A percentile compares a stretch with the other conserved stretches of the same genome.
These are phyloP conservation scores for Mentha longifolia DNA, from an alignment of 257 asterid genomes.

Conservation along the genomic window DNA sequence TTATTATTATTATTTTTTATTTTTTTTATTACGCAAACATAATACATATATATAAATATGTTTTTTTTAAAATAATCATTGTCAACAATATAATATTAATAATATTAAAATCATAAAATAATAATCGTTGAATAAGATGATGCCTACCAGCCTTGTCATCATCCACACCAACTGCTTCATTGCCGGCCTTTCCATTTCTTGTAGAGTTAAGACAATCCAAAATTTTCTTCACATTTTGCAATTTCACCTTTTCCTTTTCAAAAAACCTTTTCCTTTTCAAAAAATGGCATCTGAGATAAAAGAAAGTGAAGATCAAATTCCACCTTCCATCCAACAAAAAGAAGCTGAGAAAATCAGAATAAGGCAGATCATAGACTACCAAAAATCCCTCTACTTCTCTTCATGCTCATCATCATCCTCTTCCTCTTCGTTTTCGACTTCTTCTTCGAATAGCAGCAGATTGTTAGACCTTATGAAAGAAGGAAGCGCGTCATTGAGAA, in stretches of 20 bases:
- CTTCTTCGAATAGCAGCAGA: slow-evolving; percentile 45
- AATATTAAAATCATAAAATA: not conserved
- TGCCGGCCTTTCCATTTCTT: not conserved
- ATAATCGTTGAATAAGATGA: not conserved
- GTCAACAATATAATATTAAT: not conserved
- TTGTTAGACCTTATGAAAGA: slow-evolving; percentile 65
- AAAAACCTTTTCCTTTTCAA: not conserved
- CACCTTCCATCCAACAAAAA: slow-evolving; percentile 32
- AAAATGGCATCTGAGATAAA: slow-evolving; percentile 14
- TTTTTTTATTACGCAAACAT: not conserved
- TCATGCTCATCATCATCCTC: slow-evolving; percentile 43
- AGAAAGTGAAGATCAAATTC: slow-evolving; percentile 40
- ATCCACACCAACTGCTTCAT: not conserved
- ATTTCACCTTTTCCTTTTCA: not conserved
- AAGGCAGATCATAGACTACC: slow-evolving; percentile 56
- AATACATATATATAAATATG: not conserved
- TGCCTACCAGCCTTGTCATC: not conserved
- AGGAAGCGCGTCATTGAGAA: slow-evolving; percentile 67
- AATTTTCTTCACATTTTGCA: not conserved
- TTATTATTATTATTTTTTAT: no score
- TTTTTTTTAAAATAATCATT: not conserved
- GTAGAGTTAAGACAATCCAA: not conserved
- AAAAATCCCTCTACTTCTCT: slow-evolving; percentile 52
- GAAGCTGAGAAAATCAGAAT: slow-evolving; percentile 44
- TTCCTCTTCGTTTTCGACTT: slow-evolving; percentile 37